Conservation (phyloP, 2,329 filamentous ascomycete genomes). For the Neurospora crassa region DNA sequence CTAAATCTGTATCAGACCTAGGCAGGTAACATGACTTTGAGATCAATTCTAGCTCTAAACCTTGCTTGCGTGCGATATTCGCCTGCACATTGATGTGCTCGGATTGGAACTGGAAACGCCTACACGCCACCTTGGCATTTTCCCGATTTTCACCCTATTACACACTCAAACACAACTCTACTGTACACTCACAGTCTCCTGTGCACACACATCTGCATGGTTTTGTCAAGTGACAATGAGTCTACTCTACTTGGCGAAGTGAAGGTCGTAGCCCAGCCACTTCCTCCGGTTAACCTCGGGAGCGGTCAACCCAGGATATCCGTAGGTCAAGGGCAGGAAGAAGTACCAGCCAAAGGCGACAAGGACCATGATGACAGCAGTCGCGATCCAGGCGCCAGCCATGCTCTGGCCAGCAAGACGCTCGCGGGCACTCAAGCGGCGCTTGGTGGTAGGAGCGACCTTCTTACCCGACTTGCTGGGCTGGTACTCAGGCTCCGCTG, state of each 20-base stretch:
- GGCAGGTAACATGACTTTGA: not conserved
- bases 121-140: not conserved
- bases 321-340: conserved; percentile 93
- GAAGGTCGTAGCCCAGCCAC: conserved; percentile 94
- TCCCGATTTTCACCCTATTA: not conserved
- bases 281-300: conserved; percentile 74
- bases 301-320: conserved; percentile 77
- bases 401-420: conserved; percentile 72
- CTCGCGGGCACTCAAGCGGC: conserved; percentile 70
- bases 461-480: conserved; percentile 37
- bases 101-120: not conserved
- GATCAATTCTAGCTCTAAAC: not conserved
- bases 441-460: conserved; percentile 32
- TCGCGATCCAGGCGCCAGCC: conserved; percentile 69
- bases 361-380: conserved; percentile 55
- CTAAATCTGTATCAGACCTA: not conserved
- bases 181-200: not conserved
- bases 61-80: not conserved
- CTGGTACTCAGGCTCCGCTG: conserved; percentile 48
- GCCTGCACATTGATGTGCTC: not conserved
- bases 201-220: not conserved
- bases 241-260: conserved; percentile 97
- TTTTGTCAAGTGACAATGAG: not conserved
- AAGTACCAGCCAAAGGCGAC: conserved; percentile 77
- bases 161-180: not conserved